Percentiles rank a stretch among this genome's conserved stretches.
phyloP scores from a whole-genome alignment of 768 basidiomycete genomes.

The Lyophyllum atratum region DNA sequence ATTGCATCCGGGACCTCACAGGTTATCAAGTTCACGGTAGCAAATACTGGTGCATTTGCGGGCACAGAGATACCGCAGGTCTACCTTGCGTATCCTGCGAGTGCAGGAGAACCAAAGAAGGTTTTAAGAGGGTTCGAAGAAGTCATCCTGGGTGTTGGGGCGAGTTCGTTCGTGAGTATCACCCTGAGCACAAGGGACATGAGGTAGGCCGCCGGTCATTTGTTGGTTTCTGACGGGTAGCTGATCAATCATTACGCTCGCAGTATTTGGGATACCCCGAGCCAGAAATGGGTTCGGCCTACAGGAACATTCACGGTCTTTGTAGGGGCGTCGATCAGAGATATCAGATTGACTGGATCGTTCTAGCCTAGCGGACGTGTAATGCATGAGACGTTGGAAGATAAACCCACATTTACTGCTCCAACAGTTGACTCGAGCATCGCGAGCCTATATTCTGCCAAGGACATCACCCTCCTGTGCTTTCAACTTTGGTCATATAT shows the following conservation, averaged over 20 bases:
- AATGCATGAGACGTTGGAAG: not conserved
- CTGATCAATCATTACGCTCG: not conserved
- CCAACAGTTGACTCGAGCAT: no score
- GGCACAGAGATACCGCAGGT: constrained; percentile 58
- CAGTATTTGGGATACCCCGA: constrained; percentile 55
- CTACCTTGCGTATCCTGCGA: constrained; percentile 50
- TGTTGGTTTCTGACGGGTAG: not conserved
- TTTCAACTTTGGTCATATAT: no score
- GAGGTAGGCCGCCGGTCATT: constrained; percentile 35
- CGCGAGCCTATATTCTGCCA: no score
- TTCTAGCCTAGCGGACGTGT: constrained; percentile 13
- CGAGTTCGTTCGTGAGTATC: constrained; percentile 36
- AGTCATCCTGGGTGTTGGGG: constrained; percentile 39
- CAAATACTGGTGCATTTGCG: constrained; percentile 47
- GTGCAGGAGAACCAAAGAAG: constrained; percentile 48
- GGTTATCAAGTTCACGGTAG: constrained; percentile 43
- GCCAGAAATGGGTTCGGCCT: constrained; percentile 53
- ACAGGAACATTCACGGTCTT: constrained; percentile 52
- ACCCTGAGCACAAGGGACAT: constrained; percentile 41
- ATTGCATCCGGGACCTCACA: constrained; percentile 31
- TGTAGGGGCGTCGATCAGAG: constrained; percentile 53
- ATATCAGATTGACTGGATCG: constrained; percentile 43
- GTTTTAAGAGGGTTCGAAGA: constrained; percentile 56
- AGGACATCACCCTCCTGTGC: no score
- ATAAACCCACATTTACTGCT: not conserved